phyloP scores from a whole-genome alignment of 208 protist genomes.

The Crithidia sp. region DNA sequence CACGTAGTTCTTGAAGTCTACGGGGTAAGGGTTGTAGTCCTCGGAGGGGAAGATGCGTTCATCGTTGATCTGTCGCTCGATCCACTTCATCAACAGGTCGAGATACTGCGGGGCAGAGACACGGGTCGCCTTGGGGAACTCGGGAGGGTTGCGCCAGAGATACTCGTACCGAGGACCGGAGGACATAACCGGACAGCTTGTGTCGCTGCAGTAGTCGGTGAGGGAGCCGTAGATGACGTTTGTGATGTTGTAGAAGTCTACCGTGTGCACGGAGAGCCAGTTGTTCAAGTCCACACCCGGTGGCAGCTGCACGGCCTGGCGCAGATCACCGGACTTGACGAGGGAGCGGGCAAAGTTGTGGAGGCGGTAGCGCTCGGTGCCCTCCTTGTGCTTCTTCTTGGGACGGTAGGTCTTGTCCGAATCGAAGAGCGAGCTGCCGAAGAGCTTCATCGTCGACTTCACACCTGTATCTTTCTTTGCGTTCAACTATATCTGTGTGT shows the following conservation, averaged over 20 bases:
- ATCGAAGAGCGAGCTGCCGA: slow-evolving; percentile 86
- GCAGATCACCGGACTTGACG: slow-evolving; percentile 94
- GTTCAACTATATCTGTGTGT: neutral
- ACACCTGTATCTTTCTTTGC: too few relatives aligned
- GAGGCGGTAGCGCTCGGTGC: slow-evolving; percentile 95
- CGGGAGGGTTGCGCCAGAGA: slow-evolving; percentile 96
- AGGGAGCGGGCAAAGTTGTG: slow-evolving; percentile 90
- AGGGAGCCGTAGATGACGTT: slow-evolving; percentile 98
- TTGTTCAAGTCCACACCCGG: slow-evolving; percentile 96
- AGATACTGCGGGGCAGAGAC: slow-evolving; percentile 98
- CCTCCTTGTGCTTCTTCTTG: slow-evolving; percentile 95
- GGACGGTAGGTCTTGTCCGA: slow-evolving; percentile 95
- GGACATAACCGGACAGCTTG: slow-evolving; percentile 96
- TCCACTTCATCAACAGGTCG: slow-evolving; percentile 98
- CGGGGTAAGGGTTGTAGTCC: slow-evolving; percentile 87
- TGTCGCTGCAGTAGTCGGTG: slow-evolving; percentile 98
- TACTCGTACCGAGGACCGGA: slow-evolving; percentile 97
- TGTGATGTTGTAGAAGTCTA: slow-evolving; percentile 99
- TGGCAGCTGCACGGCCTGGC: slow-evolving; percentile 94
- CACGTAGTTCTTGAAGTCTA: slow-evolving; percentile 88
- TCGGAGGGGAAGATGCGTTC: slow-evolving; percentile 97
- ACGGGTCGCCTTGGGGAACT: slow-evolving; percentile 95
- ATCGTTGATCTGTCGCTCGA: slow-evolving; percentile 97
- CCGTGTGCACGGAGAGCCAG: slow-evolving; percentile 98
- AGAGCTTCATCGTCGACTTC: slow-evolving; percentile 52